phyloP scores from a whole-genome alignment of 2,329 filamentous ascomycete genomes.

The Fusarium hostae region DNA sequence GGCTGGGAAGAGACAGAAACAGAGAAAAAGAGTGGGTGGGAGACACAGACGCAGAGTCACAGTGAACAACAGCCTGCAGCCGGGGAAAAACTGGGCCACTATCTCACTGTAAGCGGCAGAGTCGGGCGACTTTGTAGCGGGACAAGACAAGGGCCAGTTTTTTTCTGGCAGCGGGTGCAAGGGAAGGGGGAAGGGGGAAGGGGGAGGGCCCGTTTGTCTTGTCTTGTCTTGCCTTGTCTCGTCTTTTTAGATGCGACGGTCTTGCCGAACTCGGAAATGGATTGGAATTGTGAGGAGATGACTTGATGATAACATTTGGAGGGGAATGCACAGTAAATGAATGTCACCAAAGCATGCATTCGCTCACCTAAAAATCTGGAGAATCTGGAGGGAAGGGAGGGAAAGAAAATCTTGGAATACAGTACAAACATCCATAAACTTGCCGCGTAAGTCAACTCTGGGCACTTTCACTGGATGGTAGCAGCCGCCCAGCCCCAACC shows the following conservation, averaged over 20 bases:
- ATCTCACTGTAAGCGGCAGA: constrained; percentile 25
- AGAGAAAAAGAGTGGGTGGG: constrained; percentile 17
- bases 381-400: not conserved
- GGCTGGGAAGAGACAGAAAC: constrained; percentile 3
- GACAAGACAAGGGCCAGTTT: not conserved
- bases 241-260: not conserved
- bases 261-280: not conserved
- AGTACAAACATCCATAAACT: not conserved
- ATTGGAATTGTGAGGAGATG: constrained; percentile 26
- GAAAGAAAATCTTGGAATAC: constrained; percentile 14
- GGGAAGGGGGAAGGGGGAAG: not conserved
- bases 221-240: not conserved
- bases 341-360: not conserved
- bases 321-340: not conserved
- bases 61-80: constrained; percentile 21
- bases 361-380: not conserved
- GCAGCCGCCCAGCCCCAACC: constrained; percentile 17
- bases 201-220: not conserved
- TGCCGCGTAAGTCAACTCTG: constrained; percentile 22
- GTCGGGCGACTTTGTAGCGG: constrained; percentile 12
- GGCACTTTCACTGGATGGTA: constrained; percentile 21
- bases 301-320: not conserved
- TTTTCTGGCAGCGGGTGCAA: not conserved
- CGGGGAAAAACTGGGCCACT: constrained; percentile 32
- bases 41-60: constrained; percentile 1